phyloP scores from a whole-genome alignment of 192 early-diverging fungal species.

The Diversispora eburnea region DNA sequence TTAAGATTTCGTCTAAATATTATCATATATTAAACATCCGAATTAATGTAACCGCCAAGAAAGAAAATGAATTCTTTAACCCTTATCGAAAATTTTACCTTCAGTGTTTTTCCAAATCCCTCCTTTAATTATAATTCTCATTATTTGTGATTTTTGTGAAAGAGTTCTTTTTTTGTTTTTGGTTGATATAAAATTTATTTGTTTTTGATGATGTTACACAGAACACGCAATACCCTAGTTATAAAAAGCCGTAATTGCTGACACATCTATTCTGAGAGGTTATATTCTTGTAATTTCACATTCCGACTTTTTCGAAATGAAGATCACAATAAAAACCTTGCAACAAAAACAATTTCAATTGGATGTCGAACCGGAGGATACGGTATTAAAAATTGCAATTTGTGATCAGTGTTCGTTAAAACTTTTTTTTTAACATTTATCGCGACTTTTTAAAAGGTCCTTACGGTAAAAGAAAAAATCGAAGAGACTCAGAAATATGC shows the following conservation, averaged over 20 bases:
- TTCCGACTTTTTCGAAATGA: slow-evolving; percentile 47
- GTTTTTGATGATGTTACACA: neutral
- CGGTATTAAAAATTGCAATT: slow-evolving; percentile 33
- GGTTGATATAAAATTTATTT: too few relatives aligned
- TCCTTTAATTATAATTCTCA: slow-evolving; percentile 75
- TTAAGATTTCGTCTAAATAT: slow-evolving; percentile 37
- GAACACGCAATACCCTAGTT: neutral
- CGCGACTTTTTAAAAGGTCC: slow-evolving; percentile 50
- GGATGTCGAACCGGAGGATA: slow-evolving; percentile 69
- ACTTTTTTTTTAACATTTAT: slow-evolving; percentile 1
- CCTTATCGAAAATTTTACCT: slow-evolving; percentile 93
- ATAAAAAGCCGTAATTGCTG: neutral
- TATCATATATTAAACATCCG: slow-evolving; percentile 21
- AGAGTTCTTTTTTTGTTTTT: neutral
- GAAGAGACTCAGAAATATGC: slow-evolving; percentile 66
- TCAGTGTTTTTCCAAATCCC: slow-evolving; percentile 99
- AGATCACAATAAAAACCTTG: slow-evolving; percentile 88
- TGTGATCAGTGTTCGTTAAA: neutral
- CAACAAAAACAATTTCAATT: slow-evolving; percentile 80
- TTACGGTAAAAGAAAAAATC: slow-evolving; percentile 75
- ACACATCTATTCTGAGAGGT: neutral
- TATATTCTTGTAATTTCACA: neutral
- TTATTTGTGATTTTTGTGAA: slow-evolving; percentile 19
- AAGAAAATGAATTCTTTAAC: neutral
- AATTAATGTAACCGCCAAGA: neutral